Evolutionary conservation across 768 basidiomycete species (phyloP).

Genomic region (Lentinus tigrinus): DNA sequence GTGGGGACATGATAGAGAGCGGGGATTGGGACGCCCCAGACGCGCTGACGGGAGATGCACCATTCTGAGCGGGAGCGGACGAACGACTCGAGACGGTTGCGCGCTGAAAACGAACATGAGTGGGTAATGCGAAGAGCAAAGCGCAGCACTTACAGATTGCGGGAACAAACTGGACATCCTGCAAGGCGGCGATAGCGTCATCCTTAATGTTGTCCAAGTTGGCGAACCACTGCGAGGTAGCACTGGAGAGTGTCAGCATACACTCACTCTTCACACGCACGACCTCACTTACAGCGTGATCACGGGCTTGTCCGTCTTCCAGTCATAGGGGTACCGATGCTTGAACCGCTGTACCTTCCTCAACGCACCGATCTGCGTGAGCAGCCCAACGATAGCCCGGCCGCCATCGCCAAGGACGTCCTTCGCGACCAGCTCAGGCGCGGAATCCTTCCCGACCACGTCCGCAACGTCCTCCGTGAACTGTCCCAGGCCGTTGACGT

Average conservation of each 20-base stretch:
- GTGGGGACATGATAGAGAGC: constrained; percentile 69
- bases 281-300: constrained; percentile 70
- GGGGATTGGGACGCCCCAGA: constrained; percentile 97
- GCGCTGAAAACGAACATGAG: constrained; percentile 47
- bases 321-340: constrained; percentile 95
- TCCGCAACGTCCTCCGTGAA: constrained; percentile 61
- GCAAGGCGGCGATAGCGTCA: constrained; percentile 65
- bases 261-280: background rate
- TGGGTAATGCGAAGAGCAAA: constrained; percentile 4
- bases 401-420: constrained; percentile 74
- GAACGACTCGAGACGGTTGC: constrained; percentile 85
- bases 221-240: constrained; percentile 98
- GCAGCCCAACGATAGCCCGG: constrained; percentile 59
- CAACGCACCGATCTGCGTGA: constrained; percentile 55
- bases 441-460: constrained; percentile 53
- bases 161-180: constrained; percentile 75
- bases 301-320: constrained; percentile 91
- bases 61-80: constrained; percentile 90
- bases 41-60: constrained; percentile 97
- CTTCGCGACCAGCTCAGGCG: constrained; percentile 55
- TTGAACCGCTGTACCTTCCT: constrained; percentile 68
- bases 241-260: constrained; percentile 42
- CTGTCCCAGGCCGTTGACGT: constrained; percentile 75
- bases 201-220: constrained; percentile 84
- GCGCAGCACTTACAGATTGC: constrained; percentile 52